phyloP scores from a whole-genome alignment of 441 rosid genomes.

The Geranium incanum region DNA sequence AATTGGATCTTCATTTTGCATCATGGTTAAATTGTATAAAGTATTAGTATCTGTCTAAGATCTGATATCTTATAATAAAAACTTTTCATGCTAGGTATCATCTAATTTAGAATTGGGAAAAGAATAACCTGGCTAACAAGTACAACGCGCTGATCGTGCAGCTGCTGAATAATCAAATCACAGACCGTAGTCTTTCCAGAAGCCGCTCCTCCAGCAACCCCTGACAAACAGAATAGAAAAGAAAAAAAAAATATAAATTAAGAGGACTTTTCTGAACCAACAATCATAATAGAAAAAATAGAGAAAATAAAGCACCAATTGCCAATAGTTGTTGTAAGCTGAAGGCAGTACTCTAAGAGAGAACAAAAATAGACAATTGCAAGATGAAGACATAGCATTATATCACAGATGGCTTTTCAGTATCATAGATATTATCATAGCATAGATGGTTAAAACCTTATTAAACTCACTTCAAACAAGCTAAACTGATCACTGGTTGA shows the following conservation, averaged over 20 bases:
- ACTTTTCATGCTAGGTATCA: not conserved
- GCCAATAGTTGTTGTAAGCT: not conserved
- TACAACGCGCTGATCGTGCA: constrained; percentile 97
- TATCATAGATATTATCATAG: too few relatives aligned
- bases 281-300: not conserved
- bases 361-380: not conserved
- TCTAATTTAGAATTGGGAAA: not conserved
- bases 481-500: too few relatives aligned
- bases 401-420: too few relatives aligned
- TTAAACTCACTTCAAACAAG: too few relatives aligned
- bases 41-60: not conserved
- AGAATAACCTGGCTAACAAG: constrained; percentile 75
- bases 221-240: constrained; percentile 28
- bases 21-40: too few relatives aligned
- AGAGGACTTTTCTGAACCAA: not conserved
- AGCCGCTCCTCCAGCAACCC: constrained; percentile 98
- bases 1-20: too few relatives aligned
- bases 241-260: constrained; percentile 9
- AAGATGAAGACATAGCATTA: not conserved
- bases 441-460: too few relatives aligned
- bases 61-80: constrained; percentile 3
- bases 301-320: not conserved
- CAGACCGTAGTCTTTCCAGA: constrained; percentile 99
- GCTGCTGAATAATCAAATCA: constrained; percentile 97
- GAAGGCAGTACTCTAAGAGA: not conserved